A percentile compares a stretch with the other conserved stretches of the same genome.
These are phyloP conservation scores for Lumnitzera littorea DNA, from an alignment of 345 rosid species.

Conservation along the genomic window DNA sequence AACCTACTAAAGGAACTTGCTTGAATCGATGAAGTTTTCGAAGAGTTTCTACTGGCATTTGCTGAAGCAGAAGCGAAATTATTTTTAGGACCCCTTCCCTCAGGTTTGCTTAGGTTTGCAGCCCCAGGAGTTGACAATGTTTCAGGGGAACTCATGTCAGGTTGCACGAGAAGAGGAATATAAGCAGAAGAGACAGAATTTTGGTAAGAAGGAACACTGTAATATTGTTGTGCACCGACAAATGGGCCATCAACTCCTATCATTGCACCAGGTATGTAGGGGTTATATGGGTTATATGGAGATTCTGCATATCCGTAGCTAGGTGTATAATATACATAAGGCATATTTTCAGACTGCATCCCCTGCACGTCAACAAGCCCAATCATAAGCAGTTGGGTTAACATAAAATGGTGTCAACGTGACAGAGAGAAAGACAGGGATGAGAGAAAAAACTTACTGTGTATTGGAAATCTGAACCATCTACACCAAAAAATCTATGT, in stretches of 20 bases:
- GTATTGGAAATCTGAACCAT: slow-evolving; percentile 77
- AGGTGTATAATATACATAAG: slow-evolving; percentile 79
- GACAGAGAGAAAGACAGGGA: not conserved
- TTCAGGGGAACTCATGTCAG: slow-evolving; percentile 41
- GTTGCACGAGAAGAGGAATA: slow-evolving; percentile 46
- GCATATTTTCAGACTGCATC: slow-evolving; percentile 69
- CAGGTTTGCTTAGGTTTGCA: slow-evolving; percentile 27
- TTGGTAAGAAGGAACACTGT: slow-evolving; percentile 54
- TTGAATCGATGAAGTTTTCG: slow-evolving; percentile 36
- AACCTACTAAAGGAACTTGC: slow-evolving; percentile 32
- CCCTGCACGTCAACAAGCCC: slow-evolving; percentile 41
- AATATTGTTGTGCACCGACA: slow-evolving; percentile 58
- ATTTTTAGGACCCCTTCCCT: slow-evolving; percentile 39
- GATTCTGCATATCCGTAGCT: slow-evolving; percentile 78
- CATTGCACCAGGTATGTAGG: slow-evolving; percentile 81
- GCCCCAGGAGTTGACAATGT: slow-evolving; percentile 38
- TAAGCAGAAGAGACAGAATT: slow-evolving; percentile 49
- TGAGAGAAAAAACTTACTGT: slow-evolving; percentile 27
- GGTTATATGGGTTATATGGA: slow-evolving; percentile 86
- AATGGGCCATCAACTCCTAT: slow-evolving; percentile 57
- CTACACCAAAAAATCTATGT: slow-evolving; percentile 60
- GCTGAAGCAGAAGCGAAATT: slow-evolving; percentile 41
- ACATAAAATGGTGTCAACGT: not conserved
- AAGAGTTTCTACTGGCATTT: slow-evolving; percentile 30
- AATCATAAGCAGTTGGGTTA: not conserved